Evolutionary conservation across 805 yeast species (phyloP).

Genomic region (Saturnispora diversa): DNA sequence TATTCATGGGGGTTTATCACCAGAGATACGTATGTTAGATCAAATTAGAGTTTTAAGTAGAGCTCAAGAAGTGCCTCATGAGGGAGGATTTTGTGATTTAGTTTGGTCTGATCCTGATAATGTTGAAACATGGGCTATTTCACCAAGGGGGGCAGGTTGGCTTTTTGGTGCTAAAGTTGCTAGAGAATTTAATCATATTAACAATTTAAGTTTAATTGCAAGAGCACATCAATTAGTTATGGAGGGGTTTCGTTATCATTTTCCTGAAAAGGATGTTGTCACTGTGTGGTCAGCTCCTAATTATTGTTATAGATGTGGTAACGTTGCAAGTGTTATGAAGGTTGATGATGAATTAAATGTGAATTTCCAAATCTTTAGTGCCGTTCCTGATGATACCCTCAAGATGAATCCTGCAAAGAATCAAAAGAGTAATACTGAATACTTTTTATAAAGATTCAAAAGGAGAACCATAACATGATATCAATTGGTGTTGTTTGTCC

Average conservation of each 20-base stretch:
- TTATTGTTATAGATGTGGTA: constrained; percentile 95
- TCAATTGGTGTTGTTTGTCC: no score
- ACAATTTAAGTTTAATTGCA: constrained; percentile 80
- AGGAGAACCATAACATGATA: neutral
- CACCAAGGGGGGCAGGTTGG: constrained; percentile 99
- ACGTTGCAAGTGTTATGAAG: constrained; percentile 97
- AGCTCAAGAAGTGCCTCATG: constrained; percentile 98
- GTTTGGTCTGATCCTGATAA: constrained; percentile 98
- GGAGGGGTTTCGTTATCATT: constrained; percentile 97
- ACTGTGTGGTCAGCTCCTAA: constrained; percentile 98
- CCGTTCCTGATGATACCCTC: constrained; percentile 76
- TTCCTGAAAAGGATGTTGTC: constrained; percentile 91
- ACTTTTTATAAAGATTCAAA: constrained; percentile 26
- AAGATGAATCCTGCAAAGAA: constrained; percentile 30
- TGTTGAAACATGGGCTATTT: constrained; percentile 96
- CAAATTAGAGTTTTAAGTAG: constrained; percentile 90
- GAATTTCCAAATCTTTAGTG: constrained; percentile 86
- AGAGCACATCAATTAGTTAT: constrained; percentile 97
- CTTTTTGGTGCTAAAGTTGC: constrained; percentile 90
- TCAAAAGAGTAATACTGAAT: constrained; percentile 32
- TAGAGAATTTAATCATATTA: constrained; percentile 91
- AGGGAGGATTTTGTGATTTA: constrained; percentile 96
- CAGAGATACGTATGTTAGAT: constrained; percentile 95
- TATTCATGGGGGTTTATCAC: constrained; percentile 96
- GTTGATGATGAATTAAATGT: constrained; percentile 83